These are phyloP conservation scores for Brassica juncea DNA, from an alignment of 345 rosid species.

Conservation along the genomic window DNA sequence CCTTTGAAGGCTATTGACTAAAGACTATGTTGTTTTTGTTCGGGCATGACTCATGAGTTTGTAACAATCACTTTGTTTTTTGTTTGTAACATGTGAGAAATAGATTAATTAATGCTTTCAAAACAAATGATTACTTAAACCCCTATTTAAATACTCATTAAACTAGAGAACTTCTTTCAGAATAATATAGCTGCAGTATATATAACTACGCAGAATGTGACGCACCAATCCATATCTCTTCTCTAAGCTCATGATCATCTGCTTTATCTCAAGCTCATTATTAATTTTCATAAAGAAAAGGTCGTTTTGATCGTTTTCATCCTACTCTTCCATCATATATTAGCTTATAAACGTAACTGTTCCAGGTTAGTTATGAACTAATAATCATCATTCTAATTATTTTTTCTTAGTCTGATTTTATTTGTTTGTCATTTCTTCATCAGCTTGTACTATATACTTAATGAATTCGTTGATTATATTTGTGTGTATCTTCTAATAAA, in stretches of 20 bases:
- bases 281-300: slow-evolving; percentile 8
- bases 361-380: slow-evolving; percentile 25
- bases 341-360: slow-evolving; percentile 19
- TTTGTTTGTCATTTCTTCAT: slow-evolving; percentile 6
- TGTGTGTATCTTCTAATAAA: neutral
- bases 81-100: slow-evolving; percentile 21
- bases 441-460: neutral
- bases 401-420: neutral
- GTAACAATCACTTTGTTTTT: slow-evolving; percentile 31
- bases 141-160: slow-evolving; percentile 17
- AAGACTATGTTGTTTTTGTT: slow-evolving; percentile 58
- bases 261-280: slow-evolving; percentile 32
- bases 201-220: slow-evolving; percentile 54
- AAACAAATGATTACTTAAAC: slow-evolving; percentile 36
- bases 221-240: slow-evolving; percentile 41
- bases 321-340: slow-evolving; percentile 21
- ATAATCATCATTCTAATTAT: slow-evolving; percentile 10
- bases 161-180: slow-evolving; percentile 12
- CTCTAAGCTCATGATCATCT: slow-evolving; percentile 33
- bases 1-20: slow-evolving; percentile 57
- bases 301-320: neutral
- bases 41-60: slow-evolving; percentile 72
- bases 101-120: slow-evolving; percentile 11
- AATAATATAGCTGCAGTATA: slow-evolving; percentile 45
- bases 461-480: neutral